Evolutionary conservation across 1,139 yeast species (phyloP), one percentile per base, ranked within the genome.

Genomic region (Kodamaea sp.): DNA sequence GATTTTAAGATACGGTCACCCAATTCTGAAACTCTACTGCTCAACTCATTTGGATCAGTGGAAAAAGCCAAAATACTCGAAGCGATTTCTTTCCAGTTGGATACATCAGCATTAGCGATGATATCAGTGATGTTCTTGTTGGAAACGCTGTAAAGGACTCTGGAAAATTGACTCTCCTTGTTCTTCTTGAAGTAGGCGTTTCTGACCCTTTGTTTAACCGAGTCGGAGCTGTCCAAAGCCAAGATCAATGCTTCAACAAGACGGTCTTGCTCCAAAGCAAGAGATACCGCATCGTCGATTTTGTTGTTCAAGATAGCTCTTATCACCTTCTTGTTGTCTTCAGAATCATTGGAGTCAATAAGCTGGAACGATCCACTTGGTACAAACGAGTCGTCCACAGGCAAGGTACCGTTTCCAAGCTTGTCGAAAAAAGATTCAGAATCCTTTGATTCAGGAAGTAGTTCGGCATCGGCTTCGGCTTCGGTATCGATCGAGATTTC

Each of bases 61-160:
- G 79, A 62, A 51, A 77, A 83, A 5, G 86, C 74, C 35, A 80
- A 61, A 37, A 90, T 74, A 18, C 89, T 74, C 24, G 75, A 69
- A n/a, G 92, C 86, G 47, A 86, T 79, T 35, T 82, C 83, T 51
- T 78, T 83, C 98, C 98, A 94, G 47, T 86, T 80, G 5, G 71
- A 52, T 28, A 89, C 80, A 51, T 85, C 83, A 16, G 88, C 86
- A 53, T 90, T 82, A 22, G 76, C 73, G 23, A 88, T 94, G 44
- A 92, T 61, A 57, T 92, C 97, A 22, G 75, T 63, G 15, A 86
- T 73, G 46, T 82, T 71, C 32, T 70, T 71, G 20, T 76, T 68
- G 2, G 88, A 70, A 12, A 80, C 75, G 38, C 83, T 78, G 58
- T 80, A 81, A 38, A 92, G 65, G 13, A 89, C 68, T 53, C 98